phyloP scores from a whole-genome alignment of 805 yeast genomes.

The Lipomyces sp. region DNA sequence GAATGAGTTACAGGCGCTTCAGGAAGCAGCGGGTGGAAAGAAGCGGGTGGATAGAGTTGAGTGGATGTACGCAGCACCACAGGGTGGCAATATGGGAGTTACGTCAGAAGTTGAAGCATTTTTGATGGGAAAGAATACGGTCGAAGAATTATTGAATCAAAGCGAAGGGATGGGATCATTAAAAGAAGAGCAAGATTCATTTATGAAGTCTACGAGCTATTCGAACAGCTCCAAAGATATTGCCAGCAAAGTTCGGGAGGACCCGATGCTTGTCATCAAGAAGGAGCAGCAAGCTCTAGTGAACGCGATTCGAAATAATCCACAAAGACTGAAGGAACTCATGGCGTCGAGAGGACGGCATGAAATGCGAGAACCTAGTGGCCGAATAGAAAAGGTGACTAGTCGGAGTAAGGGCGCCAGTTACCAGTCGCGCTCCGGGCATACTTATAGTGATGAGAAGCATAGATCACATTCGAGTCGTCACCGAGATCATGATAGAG shows the following conservation, averaged over 20 bases:
- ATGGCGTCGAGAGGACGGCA: not conserved
- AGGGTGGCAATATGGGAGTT: constrained; percentile 38
- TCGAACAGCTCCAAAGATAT: constrained; percentile 36
- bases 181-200: constrained; percentile 25
- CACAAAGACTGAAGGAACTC: constrained; percentile 28
- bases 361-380: not conserved
- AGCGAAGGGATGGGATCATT: constrained; percentile 29
- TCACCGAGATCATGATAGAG: constrained; percentile 13
- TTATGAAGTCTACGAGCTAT: constrained; percentile 21
- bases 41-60: constrained; percentile 57
- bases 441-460: constrained; percentile 1
- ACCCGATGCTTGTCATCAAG: constrained; percentile 57
- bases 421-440: not conserved
- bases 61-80: constrained; percentile 83
- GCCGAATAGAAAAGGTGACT: constrained; percentile 7
- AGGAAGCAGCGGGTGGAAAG: constrained; percentile 49
- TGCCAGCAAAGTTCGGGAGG: constrained; percentile 47
- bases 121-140: constrained; percentile 57
- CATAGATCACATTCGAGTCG: constrained; percentile 12
- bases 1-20: constrained; percentile 57
- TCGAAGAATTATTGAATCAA: constrained; percentile 49
- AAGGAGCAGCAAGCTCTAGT: constrained; percentile 42
- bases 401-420: constrained; percentile 4
- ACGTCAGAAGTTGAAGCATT: constrained; percentile 55
- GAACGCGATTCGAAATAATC: constrained; percentile 31